Evolutionary conservation across 2,329 filamentous ascomycete genomes (phyloP), one percentile per base, ranked within the genome.

Genomic region (Pseudogymnoascus sp.): DNA sequence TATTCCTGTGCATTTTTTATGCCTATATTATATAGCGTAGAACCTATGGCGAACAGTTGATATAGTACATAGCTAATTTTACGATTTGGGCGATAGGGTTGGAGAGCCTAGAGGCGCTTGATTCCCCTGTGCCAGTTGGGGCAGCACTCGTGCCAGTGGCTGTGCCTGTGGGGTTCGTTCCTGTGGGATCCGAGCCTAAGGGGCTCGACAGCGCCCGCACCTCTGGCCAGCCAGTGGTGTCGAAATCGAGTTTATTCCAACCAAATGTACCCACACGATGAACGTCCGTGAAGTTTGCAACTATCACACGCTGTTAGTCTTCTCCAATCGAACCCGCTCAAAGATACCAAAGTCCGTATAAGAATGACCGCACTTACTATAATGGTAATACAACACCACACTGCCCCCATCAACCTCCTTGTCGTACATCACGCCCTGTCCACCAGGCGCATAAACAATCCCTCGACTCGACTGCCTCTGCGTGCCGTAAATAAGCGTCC

Each of bases 361-460:
- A 48, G 9, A 29, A 29, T 48, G 21, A 5, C 21, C 29, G 21
- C 8, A 29, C 42, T 29, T 48, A 48, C 42, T 48, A n/a, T 48
- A 48, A 48, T 48, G 42, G n/a, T 48, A 48, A 27, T 48, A 48
- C 13, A 48, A 29, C 25, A 42, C 17, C 17, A 42, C 41, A 42
- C 41, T 42, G 17, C 41, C 41, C 5, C 41, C 41, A 25, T 42
- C 41, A 42, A 42, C 17, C 4, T 42, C 41, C 17, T 42, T 25
- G 4, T 42, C 41, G 41, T 42, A 42, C 41, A 42, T 25, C 41
- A 42, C 41, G 41, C 41, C 41, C 41, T 42, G 41, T 2, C 85
- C 85, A 64, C 86, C 86, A 13, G 86, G 86, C 31, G 82, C 86
- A 66, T 88, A 89, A 0, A 87, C 78, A 27, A 74, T 81, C 5